Base-by-base conservation (phyloP, 2,329 filamentous ascomycete genomes). In the Trichoderma cornu-damae region DNA sequence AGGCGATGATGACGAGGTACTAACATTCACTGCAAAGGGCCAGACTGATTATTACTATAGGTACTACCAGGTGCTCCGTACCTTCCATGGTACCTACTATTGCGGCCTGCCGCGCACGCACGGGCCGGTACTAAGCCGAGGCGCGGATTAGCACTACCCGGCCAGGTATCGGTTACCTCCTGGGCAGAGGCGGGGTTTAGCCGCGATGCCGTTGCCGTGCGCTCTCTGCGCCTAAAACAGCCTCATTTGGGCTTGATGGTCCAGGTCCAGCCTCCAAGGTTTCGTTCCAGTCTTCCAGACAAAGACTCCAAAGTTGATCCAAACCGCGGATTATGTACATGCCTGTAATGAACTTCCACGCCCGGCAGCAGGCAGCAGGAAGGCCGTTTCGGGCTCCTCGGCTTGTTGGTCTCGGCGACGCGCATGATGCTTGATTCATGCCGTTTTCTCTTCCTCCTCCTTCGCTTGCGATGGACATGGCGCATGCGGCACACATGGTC, bases 341-440 rank as follows among this genome's bases (percentile, higher is more conserved):
- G n/a, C 38, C 34, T 37, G 22, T 20, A 38, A 28, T 16, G n/a
- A 46, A 30, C 22, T 30, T n/a, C n/a, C n/a, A n/a, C n/a, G n/a
- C n/a, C n/a, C n/a, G n/a, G n/a, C 11, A 20, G 32, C 50, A 34
- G 14, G 38, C 42, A 44, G 24, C 40, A n/a, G 28, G 24, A n/a
- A 43, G 20, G 14, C 3, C n/a, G 11, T 11, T 28, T 47, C 51
- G 51, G 51, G 32, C 51, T 46, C 11, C 51, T 47, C 51, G 51
- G 51, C 51, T 46, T 40, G n/a, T n/a, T 38, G 42, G 30, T 42
- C 22, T 55, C 42, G 42, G 42, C 38, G 16, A 43, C 46, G 26
- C 37, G 49, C 49, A 42, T 24, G 30, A 38, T 40, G 34, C 6
- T 40, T 34, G 50, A 43, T 34, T 35, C 35, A 30, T 32, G 20